phyloP scores from a whole-genome alignment of 2,329 filamentous ascomycete genomes.

The Coniella vitis region DNA sequence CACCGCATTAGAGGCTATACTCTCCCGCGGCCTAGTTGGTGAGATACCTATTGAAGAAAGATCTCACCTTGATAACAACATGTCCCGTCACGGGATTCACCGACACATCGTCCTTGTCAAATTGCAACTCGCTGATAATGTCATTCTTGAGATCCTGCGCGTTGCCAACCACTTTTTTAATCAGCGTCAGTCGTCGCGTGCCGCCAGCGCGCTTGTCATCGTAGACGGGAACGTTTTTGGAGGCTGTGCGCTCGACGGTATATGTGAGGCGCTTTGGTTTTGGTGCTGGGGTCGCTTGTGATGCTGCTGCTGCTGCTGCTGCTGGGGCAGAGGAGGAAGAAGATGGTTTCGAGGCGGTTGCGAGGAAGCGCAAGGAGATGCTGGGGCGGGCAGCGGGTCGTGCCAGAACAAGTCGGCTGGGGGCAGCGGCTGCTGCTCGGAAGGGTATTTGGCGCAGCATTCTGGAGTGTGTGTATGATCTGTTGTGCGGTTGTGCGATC shows the following conservation, averaged over 20 bases:
- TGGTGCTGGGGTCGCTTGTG: slow-evolving; percentile 8
- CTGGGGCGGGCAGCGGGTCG: not conserved
- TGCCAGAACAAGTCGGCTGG: slow-evolving; percentile 6
- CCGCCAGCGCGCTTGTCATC: slow-evolving; percentile 65
- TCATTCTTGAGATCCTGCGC: slow-evolving; percentile 55
- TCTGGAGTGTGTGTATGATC: not conserved
- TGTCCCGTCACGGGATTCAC: slow-evolving; percentile 61
- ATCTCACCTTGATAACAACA: slow-evolving; percentile 65
- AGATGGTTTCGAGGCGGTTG: not conserved
- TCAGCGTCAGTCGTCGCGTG: slow-evolving; percentile 63
- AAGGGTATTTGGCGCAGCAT: slow-evolving; percentile 14
- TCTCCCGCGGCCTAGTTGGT: not conserved
- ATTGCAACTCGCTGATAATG: slow-evolving; percentile 49
- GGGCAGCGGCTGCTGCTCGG: slow-evolving; percentile 6
- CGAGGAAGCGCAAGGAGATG: not conserved
- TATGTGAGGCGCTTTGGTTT: slow-evolving; percentile 48
- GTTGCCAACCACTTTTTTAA: slow-evolving; percentile 78
- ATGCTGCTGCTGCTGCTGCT: slow-evolving; percentile 3
- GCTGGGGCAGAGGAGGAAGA: slow-evolving; percentile 13
- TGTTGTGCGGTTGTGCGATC: not conserved
- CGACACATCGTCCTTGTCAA: slow-evolving; percentile 48
- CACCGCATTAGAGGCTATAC: too few species aligned
- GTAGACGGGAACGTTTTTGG: slow-evolving; percentile 72
- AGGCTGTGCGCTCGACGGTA: slow-evolving; percentile 64
- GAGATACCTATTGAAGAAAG: not conserved